Base-by-base conservation (phyloP, 1,284 basidiomycete species). In the Sanghuangporus weigelae region DNA sequence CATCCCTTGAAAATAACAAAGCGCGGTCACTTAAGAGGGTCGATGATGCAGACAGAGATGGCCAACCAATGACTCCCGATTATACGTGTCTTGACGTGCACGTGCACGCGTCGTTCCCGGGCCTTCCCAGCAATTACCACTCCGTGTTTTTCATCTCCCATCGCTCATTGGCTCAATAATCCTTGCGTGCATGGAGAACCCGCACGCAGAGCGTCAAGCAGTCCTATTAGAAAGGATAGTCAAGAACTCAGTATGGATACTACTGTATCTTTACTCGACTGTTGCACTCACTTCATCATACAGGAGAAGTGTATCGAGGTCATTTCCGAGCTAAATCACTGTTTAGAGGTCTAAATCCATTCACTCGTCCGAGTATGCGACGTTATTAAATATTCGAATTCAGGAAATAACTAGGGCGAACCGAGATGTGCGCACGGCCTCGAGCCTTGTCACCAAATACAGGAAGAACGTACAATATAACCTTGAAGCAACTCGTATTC, bases 201-300 rank as follows among this genome's bases (percentile, higher is more conserved):
- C 65, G 7, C 65, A 66, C 72, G 92, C 94, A 66, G 93, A 95
- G 74, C 82, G 92, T 65, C 95, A 97, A 73, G 92, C 91, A 39
- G 86, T 95, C 44, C 82, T 96, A 39, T 81, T 96, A 2, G 93
- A 95, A 70, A 84, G 95, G 35, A 96, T 97, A 68, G 80, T 95
- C 46, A 95, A 95, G 76, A 96, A 94, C 69, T 86, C 91, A 10
- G 93, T 95, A 67, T 70, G 89, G 76, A 59, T n/a, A 16, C n/a
- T n/a, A 7, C 2, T 3, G 67, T 59, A 48, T 35, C 2, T 65
- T 11, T 23, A 60, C n/a, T 39, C 59, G 48, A 19, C 36, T 21
- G n/a, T 64, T 14, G 36, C 19, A 38, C 42, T 12, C 26, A 31
- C 59, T 54, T 31, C 56, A 14, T 5, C 44, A 59, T 31, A 39